Conservation (phyloP, 2,329 filamentous ascomycete genomes). For the Tricladium varicosporioides region DNA sequence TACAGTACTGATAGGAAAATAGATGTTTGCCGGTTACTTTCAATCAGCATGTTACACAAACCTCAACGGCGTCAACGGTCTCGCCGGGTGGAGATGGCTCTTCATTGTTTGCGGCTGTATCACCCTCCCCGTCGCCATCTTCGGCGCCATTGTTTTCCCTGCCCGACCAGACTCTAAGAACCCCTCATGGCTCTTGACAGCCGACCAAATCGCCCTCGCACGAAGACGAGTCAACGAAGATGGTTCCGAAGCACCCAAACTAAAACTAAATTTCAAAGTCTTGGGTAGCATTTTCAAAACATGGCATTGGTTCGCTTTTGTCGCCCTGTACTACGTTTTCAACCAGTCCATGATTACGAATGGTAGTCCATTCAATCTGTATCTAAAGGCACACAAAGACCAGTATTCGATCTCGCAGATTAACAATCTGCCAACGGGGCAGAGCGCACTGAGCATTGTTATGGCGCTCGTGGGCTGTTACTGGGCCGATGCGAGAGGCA, state of each 20-base stretch:
- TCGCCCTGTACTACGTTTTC: slow-evolving; percentile 13
- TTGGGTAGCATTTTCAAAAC: slow-evolving; percentile 6
- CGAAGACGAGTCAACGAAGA: slow-evolving; percentile 6
- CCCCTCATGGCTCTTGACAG: slow-evolving; percentile 12
- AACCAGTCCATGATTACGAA: slow-evolving; percentile 15
- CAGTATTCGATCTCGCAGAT: slow-evolving; percentile 9
- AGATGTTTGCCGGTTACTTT: slow-evolving; percentile 18
- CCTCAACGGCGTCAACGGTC: slow-evolving; percentile 25
- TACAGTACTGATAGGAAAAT: no score
- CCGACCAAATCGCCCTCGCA: slow-evolving; percentile 5
- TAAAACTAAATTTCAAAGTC: slow-evolving; percentile 6
- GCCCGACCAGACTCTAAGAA: slow-evolving; percentile 7
- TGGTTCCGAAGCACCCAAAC: slow-evolving; percentile 4
- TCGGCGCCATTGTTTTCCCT: slow-evolving; percentile 10
- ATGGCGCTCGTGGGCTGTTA: slow-evolving; percentile 12
- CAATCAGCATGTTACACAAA: slow-evolving; percentile 29
- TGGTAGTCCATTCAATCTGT: slow-evolving; percentile 10
- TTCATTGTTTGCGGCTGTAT: slow-evolving; percentile 32
- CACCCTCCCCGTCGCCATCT: slow-evolving; percentile 15
- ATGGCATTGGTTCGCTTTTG: slow-evolving; percentile 17
- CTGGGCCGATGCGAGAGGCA: slow-evolving; percentile 14
- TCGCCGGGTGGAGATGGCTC: slow-evolving; percentile 31
- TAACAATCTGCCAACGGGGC: slow-evolving; percentile 12
- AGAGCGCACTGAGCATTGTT: slow-evolving; percentile 8
- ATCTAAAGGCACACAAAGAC: slow-evolving; percentile 10